phyloP scores from a whole-genome alignment of 768 basidiomycete genomes.

The Cantharellus cinnabarinus region DNA sequence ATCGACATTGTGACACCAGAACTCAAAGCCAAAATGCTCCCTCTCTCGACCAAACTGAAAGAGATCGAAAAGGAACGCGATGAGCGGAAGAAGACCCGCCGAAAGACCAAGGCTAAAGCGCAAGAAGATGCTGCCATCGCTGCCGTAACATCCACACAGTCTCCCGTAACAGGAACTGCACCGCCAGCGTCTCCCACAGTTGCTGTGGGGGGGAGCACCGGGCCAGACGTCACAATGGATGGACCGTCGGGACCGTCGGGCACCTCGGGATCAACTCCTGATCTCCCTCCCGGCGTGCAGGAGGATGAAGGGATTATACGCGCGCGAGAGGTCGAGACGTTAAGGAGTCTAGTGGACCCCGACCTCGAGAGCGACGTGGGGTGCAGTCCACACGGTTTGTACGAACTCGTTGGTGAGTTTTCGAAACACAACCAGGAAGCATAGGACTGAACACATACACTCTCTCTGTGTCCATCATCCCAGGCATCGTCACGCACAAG shows the following conservation, averaged over 20 bases:
- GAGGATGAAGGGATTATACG: conserved; percentile 48
- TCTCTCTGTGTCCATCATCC: neutral
- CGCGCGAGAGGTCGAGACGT: conserved; percentile 39
- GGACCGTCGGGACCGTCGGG: neutral
- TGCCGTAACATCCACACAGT: neutral
- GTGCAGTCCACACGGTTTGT: conserved; percentile 58
- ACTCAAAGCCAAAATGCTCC: conserved; percentile 46
- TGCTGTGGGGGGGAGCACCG: neutral
- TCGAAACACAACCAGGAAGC: neutral
- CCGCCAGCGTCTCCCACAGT: neutral
- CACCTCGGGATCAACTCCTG: neutral
- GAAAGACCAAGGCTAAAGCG: conserved; percentile 36
- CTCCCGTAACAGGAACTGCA: neutral
- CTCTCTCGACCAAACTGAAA: conserved; percentile 50
- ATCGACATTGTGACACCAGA: conserved; percentile 66
- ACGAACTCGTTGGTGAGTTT: conserved; percentile 71
- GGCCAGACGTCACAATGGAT: neutral
- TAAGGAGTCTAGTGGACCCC: conserved; percentile 42
- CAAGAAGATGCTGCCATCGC: conserved; percentile 17
- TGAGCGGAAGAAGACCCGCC: conserved; percentile 67
- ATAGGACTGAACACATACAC: no score
- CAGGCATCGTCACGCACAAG: conserved; percentile 92
- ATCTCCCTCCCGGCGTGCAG: conserved; percentile 21
- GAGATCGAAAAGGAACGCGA: conserved; percentile 65
- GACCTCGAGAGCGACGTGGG: conserved; percentile 50